Base-by-base conservation (phyloP, 345 rosid genomes). In the Melastoma malabathricum region DNA sequence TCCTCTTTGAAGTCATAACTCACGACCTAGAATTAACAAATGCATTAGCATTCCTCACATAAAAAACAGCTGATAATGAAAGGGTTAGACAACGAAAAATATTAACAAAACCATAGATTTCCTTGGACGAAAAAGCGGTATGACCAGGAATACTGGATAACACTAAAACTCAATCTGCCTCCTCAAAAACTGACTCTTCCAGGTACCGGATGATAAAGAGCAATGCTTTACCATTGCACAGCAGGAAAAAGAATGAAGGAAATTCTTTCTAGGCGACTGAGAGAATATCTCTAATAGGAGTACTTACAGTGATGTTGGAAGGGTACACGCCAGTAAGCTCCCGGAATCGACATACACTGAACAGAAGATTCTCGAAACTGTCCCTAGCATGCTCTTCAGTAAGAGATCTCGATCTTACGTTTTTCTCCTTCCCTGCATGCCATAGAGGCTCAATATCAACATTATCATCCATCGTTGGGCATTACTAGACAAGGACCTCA, bases 301-400 rank as follows among this genome's bases (percentile, higher is more conserved):
- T 49, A 62, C 83, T 79, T 79, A 90, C 98, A 54, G 98, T 86
- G 67, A 90, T 80, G 59, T 86, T 89, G 23, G 69, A 60, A 47
- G 98, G 97, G 68, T 86, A 90, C 58, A 74, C 25, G 60, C 98
- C 98, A 6, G 92, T 84, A 59, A 90, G 96, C 71, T 90, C 98
- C 46, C 94, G 80, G 66, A 90, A 90, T 48, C 98, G 72, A 61
- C 98, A 90, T 0, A 90, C 75, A 19, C 92, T 90, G 47, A 86
- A 90, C 29, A 86, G 94, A 62, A 84, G 85, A 77, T 90, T 90
- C 77, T 90, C 98, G 66, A 86, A 82, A 76, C 98, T 90, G 68
- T 90, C 96, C 65, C 98, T 80, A 10, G 98, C 96, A 71, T 90
- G 87, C 61, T 90, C 98, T 72, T 90, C 98, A 15, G 98, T 90